Percentiles rank a stretch among this genome's conserved stretches.
phyloP scores from a whole-genome alignment of 805 yeast genomes.

The Suhomyces sp. region DNA sequence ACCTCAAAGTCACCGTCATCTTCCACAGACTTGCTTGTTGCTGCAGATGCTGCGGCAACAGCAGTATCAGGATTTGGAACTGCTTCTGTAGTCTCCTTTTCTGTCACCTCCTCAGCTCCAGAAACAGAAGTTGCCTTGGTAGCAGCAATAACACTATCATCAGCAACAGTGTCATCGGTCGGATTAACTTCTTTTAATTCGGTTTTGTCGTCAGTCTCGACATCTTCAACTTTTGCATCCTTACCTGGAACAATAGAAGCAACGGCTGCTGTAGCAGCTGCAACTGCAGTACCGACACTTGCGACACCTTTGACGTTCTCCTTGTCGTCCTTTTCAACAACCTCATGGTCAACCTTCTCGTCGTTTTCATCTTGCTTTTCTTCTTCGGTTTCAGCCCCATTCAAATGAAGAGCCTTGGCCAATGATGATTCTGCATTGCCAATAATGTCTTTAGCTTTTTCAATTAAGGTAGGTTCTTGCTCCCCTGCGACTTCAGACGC shows the following conservation, averaged over 20 bases:
- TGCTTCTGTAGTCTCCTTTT: no score
- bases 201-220: slow-evolving; percentile 7
- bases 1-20: slow-evolving; percentile 31
- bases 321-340: slow-evolving; percentile 11
- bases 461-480: background rate
- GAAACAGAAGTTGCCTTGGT: no score
- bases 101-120: no score
- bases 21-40: slow-evolving; percentile 5
- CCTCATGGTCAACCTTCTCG: slow-evolving; percentile 9
- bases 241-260: no score
- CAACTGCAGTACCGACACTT: slow-evolving; percentile 7
- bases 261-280: no score
- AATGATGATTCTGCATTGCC: slow-evolving; percentile 1
- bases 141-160: slow-evolving; percentile 3
- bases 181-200: slow-evolving; percentile 8
- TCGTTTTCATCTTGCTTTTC: slow-evolving; percentile 6
- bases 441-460: background rate
- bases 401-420: slow-evolving; percentile 6
- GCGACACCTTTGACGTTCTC: slow-evolving; percentile 7
- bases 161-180: slow-evolving; percentile 2
- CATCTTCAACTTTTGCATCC: no score
- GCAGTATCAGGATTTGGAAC: slow-evolving; percentile 7
- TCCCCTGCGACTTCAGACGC: background rate
- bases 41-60: slow-evolving; percentile 3
- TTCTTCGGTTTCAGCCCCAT: slow-evolving; percentile 2